Evolutionary conservation across 805 yeast genomes (phyloP), one percentile per base, ranked within the genome.

Genomic region (Blastobotrys terrestris): DNA sequence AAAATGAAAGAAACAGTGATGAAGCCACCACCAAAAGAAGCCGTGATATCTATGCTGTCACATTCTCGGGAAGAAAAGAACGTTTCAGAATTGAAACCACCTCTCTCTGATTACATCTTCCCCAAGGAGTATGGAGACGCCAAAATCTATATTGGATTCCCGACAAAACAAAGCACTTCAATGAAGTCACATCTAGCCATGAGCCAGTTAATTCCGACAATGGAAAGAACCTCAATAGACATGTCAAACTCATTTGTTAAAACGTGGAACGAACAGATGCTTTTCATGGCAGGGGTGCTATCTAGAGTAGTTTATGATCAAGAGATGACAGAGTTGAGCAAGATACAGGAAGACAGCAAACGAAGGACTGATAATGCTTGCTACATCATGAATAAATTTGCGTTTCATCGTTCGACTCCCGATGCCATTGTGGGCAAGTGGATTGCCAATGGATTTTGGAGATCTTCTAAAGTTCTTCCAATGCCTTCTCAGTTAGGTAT

Each of bases 161-260:
- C 75, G 2, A 71, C 75, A 1, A 71, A 70, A 55, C 75, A 71
- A 52, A 63, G 71, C 26, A 69, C 75, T 0, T 70, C 68, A 1
- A 42, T 71, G 39, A 60, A 62, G 48, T 63, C 72, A 0, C 75
- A 71, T 49, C 49, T 71, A 1, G 69, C 72, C 1, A 48, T 70
- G 46, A 70, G 67, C 45, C 72, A 69, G 54, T 57, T 70, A 2
- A 67, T 71, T n/a, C 75, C 75, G 1, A 72, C 75, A 1, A 69
- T 71, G 74, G 75, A 71, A 51, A 63, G 75, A 3, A 71, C 75
- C 0, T 73, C 72, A 1, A 64, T 70, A 0, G 75, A 71, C 55
- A 68, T 72, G 66, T 69, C 74, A 3, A 71, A 71, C 49, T 60
- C 65, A 5, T 64, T 61, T 50, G 75, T 71, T 19, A 69, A 67